Conservation (phyloP, 139 green algal species). For the Chloropicon primus region DNA sequence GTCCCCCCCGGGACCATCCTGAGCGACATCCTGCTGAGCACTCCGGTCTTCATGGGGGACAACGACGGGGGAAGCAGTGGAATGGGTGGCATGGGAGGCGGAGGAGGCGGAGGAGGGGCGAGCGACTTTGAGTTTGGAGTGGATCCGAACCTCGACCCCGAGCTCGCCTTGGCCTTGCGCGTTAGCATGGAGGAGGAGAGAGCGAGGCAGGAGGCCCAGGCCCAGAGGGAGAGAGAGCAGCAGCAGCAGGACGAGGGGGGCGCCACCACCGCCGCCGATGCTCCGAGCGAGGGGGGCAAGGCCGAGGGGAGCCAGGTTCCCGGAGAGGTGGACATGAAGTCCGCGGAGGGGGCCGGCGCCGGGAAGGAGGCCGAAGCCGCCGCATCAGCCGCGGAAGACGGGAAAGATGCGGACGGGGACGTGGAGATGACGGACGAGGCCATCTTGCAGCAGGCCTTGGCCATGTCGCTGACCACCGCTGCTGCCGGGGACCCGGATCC, state of each 20-base stretch:
- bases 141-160: constrained; percentile 93
- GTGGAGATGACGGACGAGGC: constrained; percentile 57
- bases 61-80: neutral
- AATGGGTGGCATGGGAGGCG: constrained; percentile 1
- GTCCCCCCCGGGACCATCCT: constrained; percentile 79
- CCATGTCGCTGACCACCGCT: constrained; percentile 66
- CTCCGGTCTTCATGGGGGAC: constrained; percentile 62
- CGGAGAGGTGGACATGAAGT: neutral
- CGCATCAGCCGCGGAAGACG: neutral
- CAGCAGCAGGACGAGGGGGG: constrained; percentile 13
- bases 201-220: constrained; percentile 53
- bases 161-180: constrained; percentile 72
- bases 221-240: constrained; percentile 7
- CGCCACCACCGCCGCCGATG: constrained; percentile 2
- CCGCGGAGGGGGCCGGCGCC: neutral
- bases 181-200: constrained; percentile 97
- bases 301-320: neutral
- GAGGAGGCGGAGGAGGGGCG: constrained; percentile 24
- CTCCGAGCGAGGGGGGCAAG: constrained; percentile 15
- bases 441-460: constrained; percentile 72
- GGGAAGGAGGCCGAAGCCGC: constrained; percentile 12
- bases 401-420: constrained; percentile 12
- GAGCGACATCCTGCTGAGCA: constrained; percentile 78
- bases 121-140: constrained; percentile 88
- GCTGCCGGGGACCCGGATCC: constrained; percentile 19